Conservation (phyloP, 2,329 filamentous ascomycete species). For the Incumbomyces lentus region DNA sequence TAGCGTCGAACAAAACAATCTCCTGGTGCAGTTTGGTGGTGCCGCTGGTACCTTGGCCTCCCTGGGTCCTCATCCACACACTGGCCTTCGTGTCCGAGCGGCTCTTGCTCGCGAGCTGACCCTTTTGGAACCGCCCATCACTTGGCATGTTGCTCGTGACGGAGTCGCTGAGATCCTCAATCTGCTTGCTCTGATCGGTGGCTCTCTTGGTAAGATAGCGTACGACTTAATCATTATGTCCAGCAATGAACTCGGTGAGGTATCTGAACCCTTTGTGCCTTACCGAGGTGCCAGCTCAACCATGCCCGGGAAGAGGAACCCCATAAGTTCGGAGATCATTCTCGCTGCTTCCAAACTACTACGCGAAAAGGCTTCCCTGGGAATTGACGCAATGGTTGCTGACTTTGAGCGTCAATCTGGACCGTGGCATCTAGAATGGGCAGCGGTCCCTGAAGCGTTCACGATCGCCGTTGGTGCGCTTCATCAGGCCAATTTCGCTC, state of each 20-base stretch:
- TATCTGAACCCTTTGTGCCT: constrained; percentile 46
- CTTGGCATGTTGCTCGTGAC: constrained; percentile 49
- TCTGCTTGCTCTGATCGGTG: constrained; percentile 44
- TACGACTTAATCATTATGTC: constrained; percentile 49
- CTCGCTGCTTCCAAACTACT: constrained; percentile 46
- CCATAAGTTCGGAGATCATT: constrained; percentile 48
- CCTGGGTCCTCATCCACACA: constrained; percentile 35
- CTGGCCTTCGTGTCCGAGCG: constrained; percentile 39
- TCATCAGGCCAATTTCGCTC: constrained; percentile 44
- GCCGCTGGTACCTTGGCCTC: constrained; percentile 47
- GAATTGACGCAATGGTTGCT: constrained; percentile 47
- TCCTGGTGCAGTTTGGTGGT: constrained; percentile 48
- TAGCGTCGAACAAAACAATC: constrained; percentile 35
- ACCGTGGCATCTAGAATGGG: constrained; percentile 52
- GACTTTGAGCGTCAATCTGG: constrained; percentile 50
- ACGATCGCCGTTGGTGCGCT: constrained; percentile 44
- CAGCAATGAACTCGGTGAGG: constrained; percentile 46
- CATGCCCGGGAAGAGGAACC: constrained; percentile 51
- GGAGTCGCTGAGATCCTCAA: constrained; percentile 44
- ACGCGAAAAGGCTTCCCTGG: constrained; percentile 41
- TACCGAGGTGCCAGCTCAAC: constrained; percentile 46
- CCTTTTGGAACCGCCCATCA: constrained; percentile 42
- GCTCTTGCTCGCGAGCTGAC: constrained; percentile 40
- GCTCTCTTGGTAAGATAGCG: constrained; percentile 45
- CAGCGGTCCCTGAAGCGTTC: constrained; percentile 45